Evolutionary conservation across 176 grass and related monocot species (phyloP), one percentile per base, ranked within the genome.

Genomic region (Carex littledalei): DNA sequence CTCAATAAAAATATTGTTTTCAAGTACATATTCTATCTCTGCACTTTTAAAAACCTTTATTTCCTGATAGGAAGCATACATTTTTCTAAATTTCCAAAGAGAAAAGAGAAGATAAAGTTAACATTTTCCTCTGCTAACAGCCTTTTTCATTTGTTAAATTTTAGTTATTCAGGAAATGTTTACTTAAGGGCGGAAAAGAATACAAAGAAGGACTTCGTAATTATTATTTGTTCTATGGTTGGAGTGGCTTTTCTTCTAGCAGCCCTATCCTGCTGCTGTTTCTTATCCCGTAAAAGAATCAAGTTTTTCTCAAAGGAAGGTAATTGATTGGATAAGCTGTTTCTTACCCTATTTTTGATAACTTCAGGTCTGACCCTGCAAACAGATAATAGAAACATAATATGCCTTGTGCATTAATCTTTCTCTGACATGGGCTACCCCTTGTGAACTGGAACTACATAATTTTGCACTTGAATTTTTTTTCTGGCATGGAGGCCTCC

Each of bases 1-100:
- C 87, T 89, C 20, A 92, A 74, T 70, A 92, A 83, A 89, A 86
- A 86, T 75, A 90, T 92, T 74, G 47, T 84, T 89, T 86, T 97
- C 41, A 84, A 88, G 94, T 97, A 18, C 5, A 81, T 84, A 59
- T 65, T 84, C 24, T 61, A 45, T 80, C 67, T 67, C 29, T 16
- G 22, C 57, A 73, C 52, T 70, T 12, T 26, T 14, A 16, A 35
- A 74, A 49, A 67, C 29, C 14, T 65, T 89, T 89, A 63, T 85
- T 79, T 32, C 50, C 1, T 85, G 55, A 49, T 79, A 67, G 58
- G 52, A 56, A 29, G 20, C 15, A 80, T 18, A 0, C 7, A 67
- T 29, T 56, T 37, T 67, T 55, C 10, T 12, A 55, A 37, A 78
- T 4, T 77, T 75, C 15, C 45, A 37, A 39, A 10, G 37, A 18